phyloP scores from a whole-genome alignment of 768 basidiomycete genomes.

The Tylopilus intermedius region DNA sequence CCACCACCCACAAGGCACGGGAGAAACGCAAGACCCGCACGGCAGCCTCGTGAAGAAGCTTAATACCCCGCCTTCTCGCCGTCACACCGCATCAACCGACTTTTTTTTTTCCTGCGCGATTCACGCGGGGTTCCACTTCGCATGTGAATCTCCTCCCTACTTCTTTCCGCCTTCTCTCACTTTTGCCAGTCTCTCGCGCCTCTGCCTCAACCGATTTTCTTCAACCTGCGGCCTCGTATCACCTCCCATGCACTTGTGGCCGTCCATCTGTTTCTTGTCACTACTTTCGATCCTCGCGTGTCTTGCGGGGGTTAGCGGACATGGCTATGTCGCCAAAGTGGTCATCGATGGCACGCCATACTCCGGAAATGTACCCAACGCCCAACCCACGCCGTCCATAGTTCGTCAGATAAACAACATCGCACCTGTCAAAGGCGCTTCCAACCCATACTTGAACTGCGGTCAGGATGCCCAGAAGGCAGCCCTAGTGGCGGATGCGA shows the following conservation, averaged over 20 bases:
- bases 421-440: constrained; percentile 51
- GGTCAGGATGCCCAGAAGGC: constrained; percentile 51
- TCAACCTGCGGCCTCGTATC: neutral
- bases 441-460: constrained; percentile 55
- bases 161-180: neutral
- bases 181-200: neutral
- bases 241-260: constrained; percentile 4
- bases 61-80: neutral
- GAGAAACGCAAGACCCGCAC: neutral
- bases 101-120: neutral
- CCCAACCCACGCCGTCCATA: constrained; percentile 35
- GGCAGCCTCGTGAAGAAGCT: constrained; percentile 1
- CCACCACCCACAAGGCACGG: neutral
- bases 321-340: constrained; percentile 42
- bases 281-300: constrained; percentile 11
- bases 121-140: neutral
- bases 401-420: constrained; percentile 43
- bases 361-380: constrained; percentile 39
- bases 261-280: neutral
- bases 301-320: constrained; percentile 31
- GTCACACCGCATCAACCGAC: neutral
- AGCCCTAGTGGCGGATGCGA: constrained; percentile 46
- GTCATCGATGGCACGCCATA: constrained; percentile 42
- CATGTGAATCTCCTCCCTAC: neutral
- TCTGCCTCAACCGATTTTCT: no score